Percentiles rank a stretch among this genome's conserved stretches.
Evolutionary conservation across 306 rosid species (phyloP).

Genomic region (Dicorynia guianensis): DNA sequence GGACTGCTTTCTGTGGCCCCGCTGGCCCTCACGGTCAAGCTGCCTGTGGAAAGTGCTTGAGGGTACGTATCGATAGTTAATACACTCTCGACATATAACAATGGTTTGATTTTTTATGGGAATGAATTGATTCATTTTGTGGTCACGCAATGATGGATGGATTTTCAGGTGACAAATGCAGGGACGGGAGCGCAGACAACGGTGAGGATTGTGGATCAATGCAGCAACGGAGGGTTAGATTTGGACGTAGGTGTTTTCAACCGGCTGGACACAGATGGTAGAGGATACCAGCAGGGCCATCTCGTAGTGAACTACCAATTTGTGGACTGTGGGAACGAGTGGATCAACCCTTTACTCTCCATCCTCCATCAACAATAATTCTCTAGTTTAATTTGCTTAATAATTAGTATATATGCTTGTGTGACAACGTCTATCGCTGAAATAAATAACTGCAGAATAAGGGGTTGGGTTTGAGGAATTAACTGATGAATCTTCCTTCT

Average conservation of each 20-base stretch:
- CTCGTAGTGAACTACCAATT: slow-evolving; percentile 61
- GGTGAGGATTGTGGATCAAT: slow-evolving; percentile 73
- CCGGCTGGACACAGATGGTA: slow-evolving; percentile 54
- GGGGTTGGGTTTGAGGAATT: neutral
- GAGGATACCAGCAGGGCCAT: slow-evolving; percentile 58
- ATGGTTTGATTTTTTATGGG: too few relatives aligned
- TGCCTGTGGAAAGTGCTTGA: slow-evolving; percentile 74
- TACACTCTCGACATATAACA: too few relatives aligned
- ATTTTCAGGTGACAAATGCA: slow-evolving; percentile 60
- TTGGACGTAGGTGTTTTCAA: slow-evolving; percentile 64
- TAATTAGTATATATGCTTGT: too few relatives aligned
- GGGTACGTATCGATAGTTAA: too few relatives aligned
- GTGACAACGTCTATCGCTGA: too few relatives aligned
- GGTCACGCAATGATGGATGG: too few relatives aligned
- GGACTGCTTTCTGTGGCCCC: slow-evolving; percentile 92
- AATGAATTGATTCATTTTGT: too few relatives aligned
- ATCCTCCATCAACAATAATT: slow-evolving; percentile 4
- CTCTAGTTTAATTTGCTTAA: too few relatives aligned
- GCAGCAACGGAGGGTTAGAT: slow-evolving; percentile 76
- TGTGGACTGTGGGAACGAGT: slow-evolving; percentile 55
- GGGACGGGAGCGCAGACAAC: slow-evolving; percentile 56
- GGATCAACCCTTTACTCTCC: slow-evolving; percentile 29
- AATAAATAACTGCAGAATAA: neutral
- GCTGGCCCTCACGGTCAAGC: slow-evolving; percentile 66
- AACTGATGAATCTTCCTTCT: neutral